Evolutionary conservation across 441 rosid species (phyloP).

Genomic region (Macaranga tanarius): DNA sequence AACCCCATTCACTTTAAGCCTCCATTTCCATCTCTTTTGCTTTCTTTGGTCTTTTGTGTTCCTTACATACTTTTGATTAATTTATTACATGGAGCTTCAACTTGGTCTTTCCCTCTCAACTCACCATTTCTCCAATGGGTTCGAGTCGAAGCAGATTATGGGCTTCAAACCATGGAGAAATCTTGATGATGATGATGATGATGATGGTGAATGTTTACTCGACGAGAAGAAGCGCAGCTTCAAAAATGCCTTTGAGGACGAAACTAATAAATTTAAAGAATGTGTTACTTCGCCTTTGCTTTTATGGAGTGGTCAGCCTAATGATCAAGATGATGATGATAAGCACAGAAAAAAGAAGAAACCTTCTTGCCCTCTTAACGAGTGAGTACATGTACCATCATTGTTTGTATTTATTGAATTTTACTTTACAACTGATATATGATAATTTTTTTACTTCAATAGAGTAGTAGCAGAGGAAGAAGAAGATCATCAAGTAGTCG

Average conservation of each 20-base stretch:
- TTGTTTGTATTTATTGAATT: neutral
- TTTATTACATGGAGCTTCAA: conserved; percentile 45
- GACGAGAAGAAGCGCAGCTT: conserved; percentile 38
- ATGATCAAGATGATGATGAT: conserved; percentile 39
- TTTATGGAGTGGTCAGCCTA: conserved; percentile 44
- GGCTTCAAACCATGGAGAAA: conserved; percentile 11
- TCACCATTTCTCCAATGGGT: conserved; percentile 17
- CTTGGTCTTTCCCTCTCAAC: conserved; percentile 43
- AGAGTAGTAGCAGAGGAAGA: conserved; percentile 23
- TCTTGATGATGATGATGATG: neutral
- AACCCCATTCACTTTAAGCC: conserved; percentile 12
- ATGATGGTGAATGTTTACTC: neutral
- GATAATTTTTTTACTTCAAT: neutral
- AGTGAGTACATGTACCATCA: conserved; percentile 28
- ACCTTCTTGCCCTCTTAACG: conserved; percentile 25
- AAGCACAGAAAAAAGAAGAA: conserved; percentile 15
- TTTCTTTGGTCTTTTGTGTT: neutral
- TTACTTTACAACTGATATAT: no score
- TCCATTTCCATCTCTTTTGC: neutral
- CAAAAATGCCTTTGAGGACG: conserved; percentile 31
- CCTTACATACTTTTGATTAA: neutral
- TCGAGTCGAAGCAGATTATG: conserved; percentile 13
- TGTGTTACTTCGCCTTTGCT: conserved; percentile 23
- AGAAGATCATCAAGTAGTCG: conserved; percentile 27
- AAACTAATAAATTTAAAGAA: neutral